Evolutionary conservation across 2,329 filamentous ascomycete genomes (phyloP), one percentile per base, ranked within the genome.

Genomic region (Didymella pomorum): DNA sequence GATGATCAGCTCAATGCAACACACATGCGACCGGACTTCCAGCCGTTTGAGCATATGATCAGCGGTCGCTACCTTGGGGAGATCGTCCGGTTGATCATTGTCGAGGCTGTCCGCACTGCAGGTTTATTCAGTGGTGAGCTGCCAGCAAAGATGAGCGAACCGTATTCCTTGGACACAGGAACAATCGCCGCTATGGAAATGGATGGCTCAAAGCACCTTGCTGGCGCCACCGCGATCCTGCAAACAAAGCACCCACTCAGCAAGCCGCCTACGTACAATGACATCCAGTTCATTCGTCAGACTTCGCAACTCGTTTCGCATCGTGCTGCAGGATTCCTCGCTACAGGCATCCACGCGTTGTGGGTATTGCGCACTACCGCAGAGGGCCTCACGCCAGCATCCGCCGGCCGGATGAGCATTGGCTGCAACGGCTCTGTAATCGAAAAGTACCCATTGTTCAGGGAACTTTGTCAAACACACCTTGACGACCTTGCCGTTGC

Each of bases 341-440:
- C 87, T 1, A 84, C 84, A 1, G 85, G 84, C 2, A 84, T 89
- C 26, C 86, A 89, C 69, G 85, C 86, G 28, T 79, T 89, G 35
- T 88, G 86, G 83, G 78, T 76, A 12, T 73, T 88, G 14, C 80
- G 83, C 55, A 83, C 81, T 37, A 77, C 80, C 16, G 77, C 78
- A 9, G 84, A 87, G 63, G 79, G 75, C 12, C 52, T 80, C 12
- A 66, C 71, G 6, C 72, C 76, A 20, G 60, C 71, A 39, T 64
- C 69, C 18, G 73, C 72, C 8, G 77, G 72, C 21, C 74, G 71
- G 58, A 73, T 81, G 51, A 79, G 79, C 39, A 80, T 94, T n/a
- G 89, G 89, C 3, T 93, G 89, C 76, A 93, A 92, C 70, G 91
- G 91, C 43, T 90, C 88, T 26, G 89, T 94, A 48, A 87, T 93